Percentiles rank a stretch among this genome's conserved stretches.
These are phyloP conservation scores for Aspergillus awamori DNA, from an alignment of 2,329 filamentous ascomycete genomes.

Conservation along the genomic window DNA sequence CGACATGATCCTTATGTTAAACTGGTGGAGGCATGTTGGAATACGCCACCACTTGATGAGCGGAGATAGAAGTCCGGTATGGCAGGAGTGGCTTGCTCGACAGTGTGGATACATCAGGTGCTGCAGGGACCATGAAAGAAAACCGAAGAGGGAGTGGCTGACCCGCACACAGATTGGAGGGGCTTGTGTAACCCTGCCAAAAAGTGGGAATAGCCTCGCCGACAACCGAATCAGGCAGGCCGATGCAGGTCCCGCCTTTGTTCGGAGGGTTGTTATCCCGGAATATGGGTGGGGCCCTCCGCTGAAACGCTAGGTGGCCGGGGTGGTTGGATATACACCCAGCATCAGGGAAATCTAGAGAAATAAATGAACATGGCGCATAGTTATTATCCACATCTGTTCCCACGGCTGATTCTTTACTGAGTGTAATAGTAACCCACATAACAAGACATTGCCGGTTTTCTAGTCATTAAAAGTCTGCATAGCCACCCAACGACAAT, in stretches of 20 bases:
- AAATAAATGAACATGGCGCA: not conserved
- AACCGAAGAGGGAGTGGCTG: not conserved
- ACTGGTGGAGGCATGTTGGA: not conserved
- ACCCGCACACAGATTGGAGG: not conserved
- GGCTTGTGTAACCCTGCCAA: not conserved
- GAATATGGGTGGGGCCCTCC: not conserved
- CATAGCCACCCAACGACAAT: too few species aligned
- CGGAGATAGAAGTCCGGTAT: not conserved
- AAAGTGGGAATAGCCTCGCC: slow-evolving; percentile 4
- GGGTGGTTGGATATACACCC: not conserved
- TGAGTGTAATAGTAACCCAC: too few species aligned
- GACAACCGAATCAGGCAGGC: not conserved
- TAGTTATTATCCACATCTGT: too few species aligned
- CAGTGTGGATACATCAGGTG: not conserved
- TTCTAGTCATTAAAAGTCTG: too few species aligned
- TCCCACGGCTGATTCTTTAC: too few species aligned
- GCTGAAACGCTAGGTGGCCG: not conserved
- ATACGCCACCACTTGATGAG: not conserved
- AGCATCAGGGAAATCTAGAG: not conserved
- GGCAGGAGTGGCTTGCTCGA: not conserved
- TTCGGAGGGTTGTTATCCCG: not conserved
- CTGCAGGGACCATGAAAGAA: not conserved
- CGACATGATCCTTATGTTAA: not conserved
- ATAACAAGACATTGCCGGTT: too few species aligned
- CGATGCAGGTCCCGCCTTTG: not conserved